A percentile compares a stretch with the other conserved stretches of the same genome.
These are phyloP conservation scores for Aegilops umbellulata DNA, from an alignment of 176 grass and related monocot species.

Conservation along the genomic window DNA sequence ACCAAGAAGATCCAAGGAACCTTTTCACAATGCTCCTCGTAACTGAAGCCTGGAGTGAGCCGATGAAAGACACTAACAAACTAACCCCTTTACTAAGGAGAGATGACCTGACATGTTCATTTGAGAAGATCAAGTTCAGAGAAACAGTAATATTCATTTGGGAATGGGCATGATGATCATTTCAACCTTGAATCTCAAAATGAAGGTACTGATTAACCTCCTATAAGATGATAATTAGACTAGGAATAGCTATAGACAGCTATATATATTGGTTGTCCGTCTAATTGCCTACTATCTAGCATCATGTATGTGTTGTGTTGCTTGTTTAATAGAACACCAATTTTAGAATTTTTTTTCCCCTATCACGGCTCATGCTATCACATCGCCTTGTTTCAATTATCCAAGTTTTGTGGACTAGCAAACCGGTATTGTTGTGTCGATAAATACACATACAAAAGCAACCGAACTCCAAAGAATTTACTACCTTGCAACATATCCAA, in stretches of 20 bases:
- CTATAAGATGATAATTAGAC: not conserved
- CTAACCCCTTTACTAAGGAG: conserved; percentile 69
- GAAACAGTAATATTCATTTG: not conserved
- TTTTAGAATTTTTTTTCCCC: not conserved
- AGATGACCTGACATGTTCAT: conserved; percentile 50
- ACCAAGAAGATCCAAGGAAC: conserved; percentile 78
- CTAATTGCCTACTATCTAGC: not conserved
- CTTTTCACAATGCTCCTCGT: conserved; percentile 54
- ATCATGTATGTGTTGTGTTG: not conserved
- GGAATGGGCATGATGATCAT: not conserved
- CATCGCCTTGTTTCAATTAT: conserved; percentile 7
- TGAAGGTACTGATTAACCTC: not conserved
- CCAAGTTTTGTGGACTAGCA: not conserved
- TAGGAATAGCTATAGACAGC: not conserved
- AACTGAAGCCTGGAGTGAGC: conserved; percentile 52
- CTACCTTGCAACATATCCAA: conserved; percentile 71
- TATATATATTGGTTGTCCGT: not conserved
- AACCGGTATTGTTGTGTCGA: not conserved
- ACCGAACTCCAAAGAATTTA: conserved; percentile 4
- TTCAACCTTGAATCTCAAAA: conserved; percentile 1
- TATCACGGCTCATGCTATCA: not conserved
- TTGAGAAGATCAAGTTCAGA: conserved; percentile 11
- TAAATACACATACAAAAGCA: conserved; percentile 1
- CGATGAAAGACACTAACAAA: conserved; percentile 60
- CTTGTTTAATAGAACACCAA: not conserved